Evolutionary conservation across 805 yeast species (phyloP), one percentile per base, ranked within the genome.

Genomic region (Barnettozyma wickerhamii): DNA sequence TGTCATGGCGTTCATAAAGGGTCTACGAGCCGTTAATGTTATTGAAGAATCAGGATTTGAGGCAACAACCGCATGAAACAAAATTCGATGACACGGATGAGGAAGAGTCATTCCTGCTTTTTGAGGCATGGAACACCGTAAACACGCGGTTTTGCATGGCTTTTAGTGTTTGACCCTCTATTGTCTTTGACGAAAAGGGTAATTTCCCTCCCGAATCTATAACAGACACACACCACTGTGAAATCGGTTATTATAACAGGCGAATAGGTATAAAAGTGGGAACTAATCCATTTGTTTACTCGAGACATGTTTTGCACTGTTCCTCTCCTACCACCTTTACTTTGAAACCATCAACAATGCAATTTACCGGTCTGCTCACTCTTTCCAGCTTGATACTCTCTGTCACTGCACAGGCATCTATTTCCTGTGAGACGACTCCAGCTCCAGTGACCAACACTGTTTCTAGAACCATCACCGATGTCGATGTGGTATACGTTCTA

Each of bases 391-490:
- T 37, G 23, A 5, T 37, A 13, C 6, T 28, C 12, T 17, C 35
- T 3, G n/a, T 20, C 17, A n/a, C 23, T 2, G 40, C 37, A 10
- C 44, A 41, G 14, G 40, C n/a, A 10, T 29, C 37, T 7, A 30
- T 37, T 7, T 41, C 44, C 9, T 41, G 44, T 41, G 44, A 41
- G 13, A 28, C 18, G 13, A 36, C 40, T 2, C 44, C 44, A 24
- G 14, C 34, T 12, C 39, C 40, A 28, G 32, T 39, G 30, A 33
- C 42, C 28, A 39, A 36, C 40, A 36, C 37, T 5, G 23, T n/a
- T 13, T 10, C 9, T 21, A 35, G 30, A 35, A 35, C 34, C 17
- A 12, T 30, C 13, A 32, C 35, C n/a, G 21, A n/a, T 20, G 40
- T 20, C n/a, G 18, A 13, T 15, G 17, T 19, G 13, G 38, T 36